phyloP scores from a whole-genome alignment of 495 filamentous ascomycete species.

The Lichina pygmaea region DNA sequence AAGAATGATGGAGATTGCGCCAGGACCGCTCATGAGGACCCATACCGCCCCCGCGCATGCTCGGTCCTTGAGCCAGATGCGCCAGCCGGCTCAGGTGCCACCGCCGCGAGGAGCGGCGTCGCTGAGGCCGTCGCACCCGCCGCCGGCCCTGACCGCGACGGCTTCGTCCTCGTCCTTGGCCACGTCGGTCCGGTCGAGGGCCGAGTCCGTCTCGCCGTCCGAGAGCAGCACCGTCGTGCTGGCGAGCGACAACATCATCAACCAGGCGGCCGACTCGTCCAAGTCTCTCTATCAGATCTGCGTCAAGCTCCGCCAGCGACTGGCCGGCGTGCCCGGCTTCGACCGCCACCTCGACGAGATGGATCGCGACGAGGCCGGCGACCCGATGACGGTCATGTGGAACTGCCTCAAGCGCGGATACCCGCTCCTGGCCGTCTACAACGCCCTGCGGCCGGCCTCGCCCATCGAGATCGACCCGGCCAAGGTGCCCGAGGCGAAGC shows the following conservation, averaged over 20 bases:
- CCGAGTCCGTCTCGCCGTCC: background rate
- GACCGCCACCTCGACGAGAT: slow-evolving; percentile 38
- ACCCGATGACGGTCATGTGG: slow-evolving; percentile 82
- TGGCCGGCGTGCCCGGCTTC: slow-evolving; percentile 64
- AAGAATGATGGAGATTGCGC: background rate
- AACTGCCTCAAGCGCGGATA: slow-evolving; percentile 59
- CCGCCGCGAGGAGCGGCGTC: background rate
- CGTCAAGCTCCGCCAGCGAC: slow-evolving; percentile 48
- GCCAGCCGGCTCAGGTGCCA: background rate
- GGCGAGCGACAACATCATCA: slow-evolving; percentile 77
- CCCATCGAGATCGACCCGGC: slow-evolving; percentile 34
- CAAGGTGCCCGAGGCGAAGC: slow-evolving; percentile 31
- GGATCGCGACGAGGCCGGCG: slow-evolving; percentile 25
- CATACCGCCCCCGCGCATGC: background rate
- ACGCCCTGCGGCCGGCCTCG: slow-evolving; percentile 39
- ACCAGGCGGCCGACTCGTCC: slow-evolving; percentile 66
- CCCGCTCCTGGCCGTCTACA: slow-evolving; percentile 74
- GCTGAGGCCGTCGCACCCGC: background rate
- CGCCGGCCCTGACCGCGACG: background rate
- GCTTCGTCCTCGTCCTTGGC: background rate
- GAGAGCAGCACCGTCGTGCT: slow-evolving; percentile 29
- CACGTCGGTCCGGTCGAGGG: background rate
- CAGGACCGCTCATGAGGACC: background rate
- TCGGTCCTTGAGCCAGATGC: background rate
- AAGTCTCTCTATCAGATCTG: slow-evolving; percentile 88